phyloP scores from a whole-genome alignment of 2,329 filamentous ascomycete species.

The Dendrostoma leiphaemia region DNA sequence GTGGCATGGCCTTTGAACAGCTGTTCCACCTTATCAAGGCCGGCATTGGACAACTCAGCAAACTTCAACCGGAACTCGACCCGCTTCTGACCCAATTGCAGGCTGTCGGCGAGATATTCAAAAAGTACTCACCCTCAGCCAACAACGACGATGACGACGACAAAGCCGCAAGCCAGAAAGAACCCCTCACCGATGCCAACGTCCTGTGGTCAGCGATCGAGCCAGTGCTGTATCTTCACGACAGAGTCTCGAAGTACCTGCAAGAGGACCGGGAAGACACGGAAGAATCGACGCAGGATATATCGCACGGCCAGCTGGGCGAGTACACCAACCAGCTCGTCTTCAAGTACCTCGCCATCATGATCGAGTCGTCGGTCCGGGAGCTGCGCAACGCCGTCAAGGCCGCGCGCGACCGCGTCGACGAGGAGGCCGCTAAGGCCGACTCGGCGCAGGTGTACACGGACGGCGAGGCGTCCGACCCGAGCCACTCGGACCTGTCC shows the following conservation, averaged over 20 bases:
- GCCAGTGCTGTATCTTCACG: conserved; percentile 29
- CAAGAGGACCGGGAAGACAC: conserved; percentile 27
- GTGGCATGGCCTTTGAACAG: conserved; percentile 28
- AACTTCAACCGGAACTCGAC: conserved; percentile 22
- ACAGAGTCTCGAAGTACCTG: conserved; percentile 28
- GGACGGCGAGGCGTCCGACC: conserved; percentile 41
- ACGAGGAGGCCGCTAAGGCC: conserved; percentile 28
- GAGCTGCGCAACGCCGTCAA: conserved; percentile 29
- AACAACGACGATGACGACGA: background rate
- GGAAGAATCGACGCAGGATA: conserved; percentile 22
- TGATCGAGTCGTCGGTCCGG: conserved; percentile 29
- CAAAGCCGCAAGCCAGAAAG: background rate
- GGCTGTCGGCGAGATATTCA: conserved; percentile 26
- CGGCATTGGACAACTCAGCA: conserved; percentile 23
- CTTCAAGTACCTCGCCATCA: conserved; percentile 27
- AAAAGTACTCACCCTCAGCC: conserved; percentile 19
- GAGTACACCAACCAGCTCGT: conserved; percentile 30
- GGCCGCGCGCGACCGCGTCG: conserved; percentile 29
- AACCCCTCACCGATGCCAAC: conserved; percentile 22
- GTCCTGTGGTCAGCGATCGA: conserved; percentile 29
- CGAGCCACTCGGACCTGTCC: conserved; percentile 57
- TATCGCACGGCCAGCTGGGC: conserved; percentile 25
- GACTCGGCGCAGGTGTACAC: conserved; percentile 26
- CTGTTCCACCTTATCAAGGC: conserved; percentile 28
- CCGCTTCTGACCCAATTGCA: conserved; percentile 26